Evolutionary conservation across 2,329 filamentous ascomycete species (phyloP).

Genomic region (Furcasterigmium furcatum): DNA sequence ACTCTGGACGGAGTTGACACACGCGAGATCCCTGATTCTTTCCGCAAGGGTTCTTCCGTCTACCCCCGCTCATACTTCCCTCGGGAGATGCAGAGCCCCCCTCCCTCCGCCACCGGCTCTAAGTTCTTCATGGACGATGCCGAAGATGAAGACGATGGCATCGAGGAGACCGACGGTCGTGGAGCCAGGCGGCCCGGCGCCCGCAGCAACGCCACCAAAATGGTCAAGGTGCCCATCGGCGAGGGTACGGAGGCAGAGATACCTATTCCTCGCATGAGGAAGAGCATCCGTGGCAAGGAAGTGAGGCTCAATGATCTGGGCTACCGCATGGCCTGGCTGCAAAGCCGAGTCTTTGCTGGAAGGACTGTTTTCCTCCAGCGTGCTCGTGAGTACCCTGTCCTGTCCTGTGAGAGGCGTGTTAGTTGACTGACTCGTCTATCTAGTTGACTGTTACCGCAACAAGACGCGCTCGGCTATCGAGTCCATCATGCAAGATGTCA

Average conservation of each 20-base stretch:
- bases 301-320: slow-evolving; percentile 90
- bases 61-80: slow-evolving; percentile 91
- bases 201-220: slow-evolving; percentile 30
- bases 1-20: slow-evolving; percentile 92
- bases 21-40: slow-evolving; percentile 93
- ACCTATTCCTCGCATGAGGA: slow-evolving; percentile 71
- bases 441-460: slow-evolving; percentile 91
- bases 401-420: not conserved
- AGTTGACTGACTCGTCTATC: not conserved
- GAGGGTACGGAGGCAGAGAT: slow-evolving; percentile 74
- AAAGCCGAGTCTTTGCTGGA: slow-evolving; percentile 86
- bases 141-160: slow-evolving; percentile 56
- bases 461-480: slow-evolving; percentile 85
- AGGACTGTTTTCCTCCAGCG: slow-evolving; percentile 85
- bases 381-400: slow-evolving; percentile 65
- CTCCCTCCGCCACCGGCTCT: slow-evolving; percentile 70
- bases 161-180: slow-evolving; percentile 47
- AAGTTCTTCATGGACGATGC: slow-evolving; percentile 70
- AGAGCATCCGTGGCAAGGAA: slow-evolving; percentile 71
- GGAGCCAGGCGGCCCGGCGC: slow-evolving; percentile 27
- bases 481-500: slow-evolving; percentile 69
- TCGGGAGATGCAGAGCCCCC: slow-evolving; percentile 85
- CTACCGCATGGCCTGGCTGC: slow-evolving; percentile 94
- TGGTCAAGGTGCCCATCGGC: slow-evolving; percentile 60
- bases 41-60: slow-evolving; percentile 85